Conservation (phyloP, 441 rosid genomes). For the Pelargonium fulgidum region DNA sequence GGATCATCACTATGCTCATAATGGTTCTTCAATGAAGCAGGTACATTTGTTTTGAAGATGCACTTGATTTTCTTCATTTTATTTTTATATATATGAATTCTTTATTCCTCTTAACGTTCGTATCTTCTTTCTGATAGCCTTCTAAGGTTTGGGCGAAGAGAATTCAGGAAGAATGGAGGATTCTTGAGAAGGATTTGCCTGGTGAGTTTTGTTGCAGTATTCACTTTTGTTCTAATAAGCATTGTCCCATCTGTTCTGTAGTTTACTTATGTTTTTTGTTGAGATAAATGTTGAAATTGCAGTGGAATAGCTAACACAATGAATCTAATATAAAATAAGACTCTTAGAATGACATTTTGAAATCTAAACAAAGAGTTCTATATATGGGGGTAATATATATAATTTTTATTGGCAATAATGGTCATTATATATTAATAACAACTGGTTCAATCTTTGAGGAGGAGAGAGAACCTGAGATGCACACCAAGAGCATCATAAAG, state of each 20-base stretch:
- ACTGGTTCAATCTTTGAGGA: too few relatives aligned
- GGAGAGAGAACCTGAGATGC: too few relatives aligned
- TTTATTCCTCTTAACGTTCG: neutral
- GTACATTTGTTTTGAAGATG: constrained; percentile 28
- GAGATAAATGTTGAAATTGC: neutral
- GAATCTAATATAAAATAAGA: neutral
- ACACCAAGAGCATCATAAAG: too few relatives aligned
- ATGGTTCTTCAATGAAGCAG: constrained; percentile 38
- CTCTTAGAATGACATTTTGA: neutral
- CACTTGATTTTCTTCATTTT: constrained; percentile 1
- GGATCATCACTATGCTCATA: constrained; percentile 52
- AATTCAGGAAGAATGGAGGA: constrained; percentile 87
- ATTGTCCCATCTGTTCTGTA: neutral
- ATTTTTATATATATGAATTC: neutral
- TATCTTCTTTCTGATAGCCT: constrained; percentile 32
- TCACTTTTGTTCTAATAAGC: neutral
- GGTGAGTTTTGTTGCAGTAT: constrained; percentile 33
- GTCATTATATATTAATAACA: too few relatives aligned
- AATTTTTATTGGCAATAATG: too few relatives aligned
- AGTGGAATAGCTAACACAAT: neutral
- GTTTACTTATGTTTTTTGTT: neutral
- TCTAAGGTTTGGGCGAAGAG: constrained; percentile 61
- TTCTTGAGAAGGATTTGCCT: constrained; percentile 82
- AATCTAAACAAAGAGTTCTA: neutral
- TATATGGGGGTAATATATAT: neutral